phyloP scores from a whole-genome alignment of 176 grass and related monocot genomes.

The Avena atlantica region DNA sequence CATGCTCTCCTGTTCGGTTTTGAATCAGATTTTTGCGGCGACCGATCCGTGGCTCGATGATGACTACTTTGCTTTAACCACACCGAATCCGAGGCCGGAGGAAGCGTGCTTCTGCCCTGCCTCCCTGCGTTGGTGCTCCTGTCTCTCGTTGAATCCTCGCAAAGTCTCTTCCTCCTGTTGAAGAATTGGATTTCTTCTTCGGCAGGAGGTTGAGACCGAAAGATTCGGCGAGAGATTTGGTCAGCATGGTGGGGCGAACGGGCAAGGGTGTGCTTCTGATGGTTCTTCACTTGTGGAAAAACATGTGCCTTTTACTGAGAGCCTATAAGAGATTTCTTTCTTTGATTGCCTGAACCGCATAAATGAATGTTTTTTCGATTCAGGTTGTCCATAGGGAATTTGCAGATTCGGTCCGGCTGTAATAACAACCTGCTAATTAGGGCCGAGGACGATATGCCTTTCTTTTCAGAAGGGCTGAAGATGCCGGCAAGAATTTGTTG shows the following conservation, averaged over 20 bases:
- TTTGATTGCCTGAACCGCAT: not conserved
- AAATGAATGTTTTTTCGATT: too few species aligned
- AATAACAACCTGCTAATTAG: too few species aligned
- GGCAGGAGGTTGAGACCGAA: not conserved
- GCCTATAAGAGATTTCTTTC: not conserved
- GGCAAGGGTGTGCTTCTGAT: not conserved
- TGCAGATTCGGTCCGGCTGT: too few species aligned
- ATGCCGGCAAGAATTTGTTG: too few species aligned
- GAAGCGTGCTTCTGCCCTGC: not conserved
- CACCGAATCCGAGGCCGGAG: constrained; percentile 47
- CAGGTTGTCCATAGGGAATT: too few species aligned
- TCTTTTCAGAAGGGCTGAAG: too few species aligned
- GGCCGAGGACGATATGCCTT: too few species aligned
- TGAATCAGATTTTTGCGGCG: not conserved
- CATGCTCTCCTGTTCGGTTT: not conserved
- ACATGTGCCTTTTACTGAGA: constrained; percentile 48
- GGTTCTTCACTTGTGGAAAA: constrained; percentile 52
- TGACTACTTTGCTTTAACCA: constrained; percentile 71
- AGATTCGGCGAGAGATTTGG: constrained; percentile 8
- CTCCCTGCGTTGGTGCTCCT: not conserved
- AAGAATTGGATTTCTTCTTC: constrained; percentile 5
- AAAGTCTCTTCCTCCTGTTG: constrained; percentile 30
- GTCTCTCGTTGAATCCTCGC: not conserved
- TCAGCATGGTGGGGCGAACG: not conserved
- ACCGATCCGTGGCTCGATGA: constrained; percentile 46